phyloP scores from a whole-genome alignment of 139 green algal species.

The Closterium sp. region DNA sequence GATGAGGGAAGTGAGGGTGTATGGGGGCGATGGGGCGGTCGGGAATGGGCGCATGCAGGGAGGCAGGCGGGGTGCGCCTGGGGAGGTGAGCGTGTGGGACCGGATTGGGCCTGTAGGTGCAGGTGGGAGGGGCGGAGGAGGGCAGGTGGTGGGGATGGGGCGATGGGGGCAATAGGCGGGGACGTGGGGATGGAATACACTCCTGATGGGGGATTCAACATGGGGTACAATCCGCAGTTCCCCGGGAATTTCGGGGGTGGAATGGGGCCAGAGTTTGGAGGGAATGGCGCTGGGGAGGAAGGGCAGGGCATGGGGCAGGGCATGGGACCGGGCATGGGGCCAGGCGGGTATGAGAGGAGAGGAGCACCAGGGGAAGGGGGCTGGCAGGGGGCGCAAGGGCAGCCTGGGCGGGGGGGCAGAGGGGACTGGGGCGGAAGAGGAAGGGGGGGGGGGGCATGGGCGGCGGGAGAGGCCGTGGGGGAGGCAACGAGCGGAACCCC shows the following conservation, averaged over 20 bases:
- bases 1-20: not conserved
- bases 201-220: not conserved
- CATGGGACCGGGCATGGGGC: not conserved
- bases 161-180: not conserved
- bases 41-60: not conserved
- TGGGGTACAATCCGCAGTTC: not conserved
- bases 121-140: not conserved
- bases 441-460: not conserved
- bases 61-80: too few species aligned
- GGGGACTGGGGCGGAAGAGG: not conserved
- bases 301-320: not conserved
- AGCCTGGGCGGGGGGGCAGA: not conserved
- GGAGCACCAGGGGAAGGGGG: not conserved
- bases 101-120: slow-evolving; percentile 10
- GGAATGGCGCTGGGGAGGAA: not conserved
- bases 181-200: not conserved
- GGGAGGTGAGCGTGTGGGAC: slow-evolving; percentile 22
- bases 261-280: not conserved
- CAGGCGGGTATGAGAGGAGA: not conserved
- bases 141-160: not conserved
- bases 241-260: slow-evolving; percentile 2
- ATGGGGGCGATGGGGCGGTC: not conserved
- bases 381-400: not conserved
- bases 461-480: not conserved
- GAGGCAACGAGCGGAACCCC: not conserved